These are phyloP conservation scores for Podospora pseudocomata DNA, from an alignment of 495 filamentous ascomycete species.

Conservation along the genomic window DNA sequence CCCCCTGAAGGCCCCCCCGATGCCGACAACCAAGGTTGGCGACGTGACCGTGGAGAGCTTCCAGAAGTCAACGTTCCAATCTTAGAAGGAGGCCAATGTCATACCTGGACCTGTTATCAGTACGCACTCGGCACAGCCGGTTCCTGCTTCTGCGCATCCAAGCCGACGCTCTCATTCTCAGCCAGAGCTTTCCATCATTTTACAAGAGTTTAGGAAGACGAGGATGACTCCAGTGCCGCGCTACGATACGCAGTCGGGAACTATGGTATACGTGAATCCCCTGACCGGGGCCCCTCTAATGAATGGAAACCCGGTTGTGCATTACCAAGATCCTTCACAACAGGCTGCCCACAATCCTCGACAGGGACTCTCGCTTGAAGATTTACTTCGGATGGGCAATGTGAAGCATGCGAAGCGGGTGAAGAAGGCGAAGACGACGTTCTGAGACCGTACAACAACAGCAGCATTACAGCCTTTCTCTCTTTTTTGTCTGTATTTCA, in stretches of 20 bases:
- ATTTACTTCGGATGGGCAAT: no score
- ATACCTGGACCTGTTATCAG: neutral
- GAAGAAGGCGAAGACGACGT: neutral
- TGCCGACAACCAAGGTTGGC: slow-evolving; percentile 56
- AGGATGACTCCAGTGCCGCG: neutral
- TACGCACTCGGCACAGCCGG: neutral
- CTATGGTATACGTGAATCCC: neutral
- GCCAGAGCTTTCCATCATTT: neutral
- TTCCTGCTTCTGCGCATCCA: neutral
- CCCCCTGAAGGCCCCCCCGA: slow-evolving; percentile 41
- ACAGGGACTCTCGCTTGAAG: neutral
- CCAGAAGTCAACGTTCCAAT: slow-evolving; percentile 84
- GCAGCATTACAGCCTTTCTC: neutral
- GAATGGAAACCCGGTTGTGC: neutral
- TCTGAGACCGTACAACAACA: neutral
- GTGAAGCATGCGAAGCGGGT: neutral
- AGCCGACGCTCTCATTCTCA: no score
- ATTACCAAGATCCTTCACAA: neutral
- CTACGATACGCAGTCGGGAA: neutral
- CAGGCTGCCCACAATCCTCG: neutral
- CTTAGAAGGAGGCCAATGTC: slow-evolving; percentile 37
- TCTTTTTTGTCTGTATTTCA: neutral
- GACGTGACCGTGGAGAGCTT: slow-evolving; percentile 82
- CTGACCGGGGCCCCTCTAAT: neutral
- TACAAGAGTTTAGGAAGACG: neutral